Evolutionary conservation across 192 early-diverging fungal genomes (phyloP), one percentile per base, ranked within the genome.

Genomic region (Diversispora eburnea): DNA sequence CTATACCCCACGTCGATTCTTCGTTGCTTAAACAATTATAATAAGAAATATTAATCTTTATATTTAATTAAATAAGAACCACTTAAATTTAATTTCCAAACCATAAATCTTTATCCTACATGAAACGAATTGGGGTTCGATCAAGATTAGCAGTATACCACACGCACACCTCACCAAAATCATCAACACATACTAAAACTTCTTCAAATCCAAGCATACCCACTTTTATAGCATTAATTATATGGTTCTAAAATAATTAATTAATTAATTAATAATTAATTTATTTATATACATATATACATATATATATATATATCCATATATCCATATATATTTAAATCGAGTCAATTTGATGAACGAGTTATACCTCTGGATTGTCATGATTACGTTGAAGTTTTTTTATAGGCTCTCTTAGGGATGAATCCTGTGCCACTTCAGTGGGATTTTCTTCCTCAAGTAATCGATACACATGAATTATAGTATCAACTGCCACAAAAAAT

Each of bases 221-320:
- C 19, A 86, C 72, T 70, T 83, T 83, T 15, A 90, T 86, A 3
- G 84, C 84, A 77, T 90, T 90, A 70, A 90, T 88, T 19, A n/a
- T 17, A 58, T 33, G 45, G 8, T 1, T 33, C 70, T 71, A 13
- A 45, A 47, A 47, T 58, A 22, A 22, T 57, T n/a, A 39, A 46
- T 22, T 15, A 54, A 25, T 8, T 54, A 3, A 51, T 17, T 22
- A 49, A 39, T n/a, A 42, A 63, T n/a, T 39, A 43, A 62, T 15
- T 2, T 61, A n/a, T n/a, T n/a, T n/a, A n/a, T n/a, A n/a, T n/a
- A n/a, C n/a, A 3, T 33, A 33, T 33, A 33, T 33, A 0, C 25
- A 33, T 33, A 33, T 33, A 33, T 33, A 33, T 33, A 33, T 33
- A 33, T 33, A 33, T 33, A 33, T 33, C 25, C 25, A 33, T 33